Conservation (phyloP, 2,329 filamentous ascomycete genomes). For the Ophiostoma sp. region DNA sequence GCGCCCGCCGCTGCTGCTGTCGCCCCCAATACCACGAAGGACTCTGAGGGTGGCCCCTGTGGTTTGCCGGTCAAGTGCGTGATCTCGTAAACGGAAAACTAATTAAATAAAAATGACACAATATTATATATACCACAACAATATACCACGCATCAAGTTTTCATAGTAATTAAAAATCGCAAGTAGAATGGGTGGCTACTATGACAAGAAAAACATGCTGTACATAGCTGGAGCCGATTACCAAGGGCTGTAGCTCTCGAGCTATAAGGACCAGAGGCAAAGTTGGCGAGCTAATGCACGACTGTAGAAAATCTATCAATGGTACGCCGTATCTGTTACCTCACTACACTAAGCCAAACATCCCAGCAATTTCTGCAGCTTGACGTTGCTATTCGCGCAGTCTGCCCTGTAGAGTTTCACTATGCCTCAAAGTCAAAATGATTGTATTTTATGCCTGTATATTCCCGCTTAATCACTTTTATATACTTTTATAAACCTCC, state of each 20-base stretch:
- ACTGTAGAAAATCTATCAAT: background rate
- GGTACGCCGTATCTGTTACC: background rate
- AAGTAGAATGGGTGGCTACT: background rate
- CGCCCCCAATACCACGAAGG: conserved; percentile 26
- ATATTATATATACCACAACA: conserved; percentile 4
- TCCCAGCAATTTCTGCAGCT: background rate
- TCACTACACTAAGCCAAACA: background rate
- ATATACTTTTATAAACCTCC: background rate
- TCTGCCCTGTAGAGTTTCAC: background rate
- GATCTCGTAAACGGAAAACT: conserved; percentile 1
- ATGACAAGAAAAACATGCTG: background rate
- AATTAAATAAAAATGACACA: background rate
- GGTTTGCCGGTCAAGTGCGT: conserved; percentile 28
- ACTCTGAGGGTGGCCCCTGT: conserved; percentile 25
- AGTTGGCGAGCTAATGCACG: background rate
- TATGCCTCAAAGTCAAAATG: background rate
- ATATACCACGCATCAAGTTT: background rate
- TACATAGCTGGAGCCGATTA: background rate
- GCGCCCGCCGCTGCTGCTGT: conserved; percentile 17
- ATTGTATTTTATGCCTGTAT: background rate
- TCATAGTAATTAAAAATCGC: background rate
- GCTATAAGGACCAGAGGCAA: background rate
- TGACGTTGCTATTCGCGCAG: background rate
- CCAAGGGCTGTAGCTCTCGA: background rate
- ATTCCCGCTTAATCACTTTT: conserved; percentile 10